Conservation (phyloP, 2,329 filamentous ascomycete species). For the Beauveria pseudobassiana region DNA sequence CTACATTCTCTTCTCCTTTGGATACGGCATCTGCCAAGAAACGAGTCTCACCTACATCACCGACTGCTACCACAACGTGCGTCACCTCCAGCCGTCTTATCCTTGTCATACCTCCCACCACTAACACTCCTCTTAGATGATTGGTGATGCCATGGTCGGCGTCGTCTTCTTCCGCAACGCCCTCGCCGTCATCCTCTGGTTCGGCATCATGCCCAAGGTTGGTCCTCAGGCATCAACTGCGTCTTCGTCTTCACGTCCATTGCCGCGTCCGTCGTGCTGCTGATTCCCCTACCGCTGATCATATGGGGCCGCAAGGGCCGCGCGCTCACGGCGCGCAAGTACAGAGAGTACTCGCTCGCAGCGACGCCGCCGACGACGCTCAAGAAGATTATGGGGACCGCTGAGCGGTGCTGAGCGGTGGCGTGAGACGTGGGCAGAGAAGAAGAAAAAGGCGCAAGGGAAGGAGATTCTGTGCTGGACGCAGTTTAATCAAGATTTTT, state of each 20-base stretch:
- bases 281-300: conserved; percentile 1
- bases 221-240: neutral
- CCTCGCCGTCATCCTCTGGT: neutral
- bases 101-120: too few species aligned
- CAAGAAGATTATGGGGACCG: neutral
- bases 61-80: conserved; percentile 7
- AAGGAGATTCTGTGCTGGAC: neutral
- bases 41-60: neutral
- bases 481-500: neutral
- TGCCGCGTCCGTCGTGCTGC: neutral
- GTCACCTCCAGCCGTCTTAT: neutral
- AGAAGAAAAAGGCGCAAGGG: too few species aligned
- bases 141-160: conserved; percentile 3
- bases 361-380: conserved; percentile 1
- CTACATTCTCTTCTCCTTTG: neutral
- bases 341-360: neutral
- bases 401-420: neutral
- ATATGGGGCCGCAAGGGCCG: neutral
- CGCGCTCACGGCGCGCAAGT: neutral
- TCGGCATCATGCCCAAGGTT: neutral
- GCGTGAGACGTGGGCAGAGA: too few species aligned
- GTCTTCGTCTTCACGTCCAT: neutral
- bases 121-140: neutral
- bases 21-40: neutral
- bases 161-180: conserved; percentile 8